Base-by-base conservation (phyloP, 1,139 yeast genomes). In the Candida sanyaensis region DNA sequence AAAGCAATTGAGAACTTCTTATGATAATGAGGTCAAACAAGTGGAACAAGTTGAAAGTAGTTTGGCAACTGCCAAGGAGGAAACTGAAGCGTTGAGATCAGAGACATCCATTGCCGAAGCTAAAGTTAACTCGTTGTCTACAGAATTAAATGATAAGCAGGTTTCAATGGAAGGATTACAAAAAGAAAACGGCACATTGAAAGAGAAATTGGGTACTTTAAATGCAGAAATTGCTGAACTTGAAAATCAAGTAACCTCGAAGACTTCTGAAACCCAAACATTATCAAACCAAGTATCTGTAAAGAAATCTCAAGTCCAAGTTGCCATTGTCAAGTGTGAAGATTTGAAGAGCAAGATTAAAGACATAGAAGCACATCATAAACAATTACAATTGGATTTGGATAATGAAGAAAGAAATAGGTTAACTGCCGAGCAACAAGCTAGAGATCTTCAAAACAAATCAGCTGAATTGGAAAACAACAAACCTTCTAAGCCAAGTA, bases 21-120 rank as follows among this genome's bases (percentile, higher is more conserved):
- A 91, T 61, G 95, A 90, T 40, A 80, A 80, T 52, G 97, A 92
- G 64, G 88, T 86, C 5, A 78, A 80, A 51, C 95, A 88, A 57
- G 87, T 86, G 40, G 79, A 80, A 47, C 83, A 83, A 56, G 87
- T 89, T 41, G 92, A 89, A 62, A 65, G 75, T 5, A 75, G 79
- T 42, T 73, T 90, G 55, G 69, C 71, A 9, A 66, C 77, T 21
- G 82, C 92, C 1, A 82, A 78, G 47, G 80, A 77, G 51, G 97
- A 91, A 60, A 79, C 87, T 10, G 89, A 84, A 52, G 80, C 84
- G 45, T 75, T 92, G 55, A 77, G 88, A 57, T 82, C 89, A 45
- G 96, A 92, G 57, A 76, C 89, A 2, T 82, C 91, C 1, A 77
- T 89, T 43, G 80, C 91, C 1, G 96, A 92, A 63, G 96, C 96